Evolutionary conservation across 2,329 filamentous ascomycete species (phyloP).

Genomic region (Dryadomyces quercus-mongolicae): DNA sequence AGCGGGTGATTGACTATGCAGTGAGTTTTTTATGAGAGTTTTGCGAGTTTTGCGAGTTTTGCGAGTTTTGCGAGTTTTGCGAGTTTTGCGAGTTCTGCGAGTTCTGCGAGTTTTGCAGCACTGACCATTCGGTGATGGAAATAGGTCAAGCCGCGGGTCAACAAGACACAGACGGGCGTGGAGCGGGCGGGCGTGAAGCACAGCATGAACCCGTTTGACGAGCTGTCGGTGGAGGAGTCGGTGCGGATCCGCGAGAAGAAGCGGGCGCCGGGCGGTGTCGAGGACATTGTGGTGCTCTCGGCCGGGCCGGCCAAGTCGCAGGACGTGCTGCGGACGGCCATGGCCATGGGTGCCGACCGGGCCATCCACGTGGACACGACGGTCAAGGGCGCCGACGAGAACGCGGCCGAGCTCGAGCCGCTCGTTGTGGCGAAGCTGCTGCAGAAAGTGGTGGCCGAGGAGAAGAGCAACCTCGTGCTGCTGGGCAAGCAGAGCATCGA

Average conservation of each 20-base stretch:
- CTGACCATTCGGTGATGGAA: too few relatives aligned
- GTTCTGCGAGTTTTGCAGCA: too few relatives aligned
- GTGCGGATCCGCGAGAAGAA: slow-evolving; percentile 88
- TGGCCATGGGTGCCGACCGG: slow-evolving; percentile 97
- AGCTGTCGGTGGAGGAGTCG: slow-evolving; percentile 93
- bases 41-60: too few relatives aligned
- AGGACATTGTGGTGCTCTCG: slow-evolving; percentile 83
- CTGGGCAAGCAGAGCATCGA: slow-evolving; percentile 98
- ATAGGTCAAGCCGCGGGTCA: slow-evolving; percentile 59
- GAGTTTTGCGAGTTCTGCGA: too few relatives aligned
- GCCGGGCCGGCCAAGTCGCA: slow-evolving; percentile 79
- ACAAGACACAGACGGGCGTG: slow-evolving; percentile 69
- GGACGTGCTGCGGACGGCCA: slow-evolving; percentile 85
- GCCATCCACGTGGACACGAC: slow-evolving; percentile 70
- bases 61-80: too few relatives aligned
- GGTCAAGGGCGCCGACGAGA: slow-evolving; percentile 52
- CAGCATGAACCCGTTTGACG: slow-evolving; percentile 98
- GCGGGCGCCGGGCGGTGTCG: slow-evolving; percentile 57
- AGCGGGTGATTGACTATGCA: slow-evolving; percentile 80
- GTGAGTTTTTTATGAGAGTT: slow-evolving; percentile 45
- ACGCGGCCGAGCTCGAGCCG: slow-evolving; percentile 71
- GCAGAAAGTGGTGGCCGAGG: slow-evolving; percentile 62
- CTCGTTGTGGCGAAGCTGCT: slow-evolving; percentile 88
- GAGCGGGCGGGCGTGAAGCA: slow-evolving; percentile 92
- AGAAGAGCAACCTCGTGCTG: slow-evolving; percentile 85